Evolutionary conservation across 1,284 basidiomycete genomes (phyloP), one percentile per base, ranked within the genome.

Genomic region (Apiotrichum siamense): DNA sequence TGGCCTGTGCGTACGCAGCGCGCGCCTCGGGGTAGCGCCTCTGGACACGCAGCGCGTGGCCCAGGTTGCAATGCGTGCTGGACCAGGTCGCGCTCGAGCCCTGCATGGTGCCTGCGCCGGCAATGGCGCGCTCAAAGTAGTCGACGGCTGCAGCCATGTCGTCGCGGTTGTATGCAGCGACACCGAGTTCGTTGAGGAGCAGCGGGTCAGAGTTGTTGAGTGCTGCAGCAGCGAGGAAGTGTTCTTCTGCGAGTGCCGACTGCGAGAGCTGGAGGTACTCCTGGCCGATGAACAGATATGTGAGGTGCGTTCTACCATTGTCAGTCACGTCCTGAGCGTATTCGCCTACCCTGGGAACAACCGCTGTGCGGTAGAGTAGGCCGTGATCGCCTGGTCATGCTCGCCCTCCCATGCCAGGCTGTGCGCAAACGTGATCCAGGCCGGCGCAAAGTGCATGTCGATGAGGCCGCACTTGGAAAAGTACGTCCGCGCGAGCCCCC

Each of bases 361-460:
- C 27, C 93, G 79, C 3, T 91, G 87, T 44, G 90, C 92, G 0
- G 96, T 98, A 13, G 92, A 94, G 74, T 98, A 98, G 1, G 96
- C 93, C 0, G 91, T 97, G 40, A 98, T 88, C 2, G 96, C 96
- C 66, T 97, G 92, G 64, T 98, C 96, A 75, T 94, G 93, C 72
- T 98, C 96, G 17, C 94, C 93, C 72, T 99, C 94, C 56, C 90
- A 79, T 2, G 94, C 89, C 75, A 97, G 97, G 0, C 91, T 91
- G 75, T 99, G 96, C 2, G 87, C 96, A 71, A 97, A 98, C 1
- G 92, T 88, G 52, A 97, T 84, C 96, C 96, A 99, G 0, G 91
- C 89, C 4, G 96, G 91, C 0, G 84, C 89, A 72, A 97, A 97
- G 6, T 93, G 82, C 18, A 92, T 88, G 68, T 99, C 94, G 81